Evolutionary conservation across 257 asterid genomes (phyloP), one percentile per base, ranked within the genome.

Genomic region (Plectranthus barbatus): DNA sequence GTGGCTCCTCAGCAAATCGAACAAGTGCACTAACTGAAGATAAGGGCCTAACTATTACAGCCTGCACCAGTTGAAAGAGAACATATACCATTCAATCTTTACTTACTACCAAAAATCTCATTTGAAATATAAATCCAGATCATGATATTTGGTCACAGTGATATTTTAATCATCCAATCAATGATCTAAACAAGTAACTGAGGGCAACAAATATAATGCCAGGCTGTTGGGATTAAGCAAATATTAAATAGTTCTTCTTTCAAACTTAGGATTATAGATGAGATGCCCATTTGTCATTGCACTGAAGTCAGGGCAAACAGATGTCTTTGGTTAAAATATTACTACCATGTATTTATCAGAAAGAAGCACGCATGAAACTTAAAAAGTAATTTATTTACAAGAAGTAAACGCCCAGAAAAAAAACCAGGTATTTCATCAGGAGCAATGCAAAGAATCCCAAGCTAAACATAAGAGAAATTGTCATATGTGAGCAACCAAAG

Each of bases 1-100:
- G 99, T 64, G 99, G 99, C 91, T 92, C 99, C 91, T 92, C 99
- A 52, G 95, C 87, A 81, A 87, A 90, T 57, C 96, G 89, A 78
- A 92, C 99, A 74, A 92, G 99, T 69, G 95, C 97, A 75, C 91
- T 79, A 66, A 92, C 90, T 23, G 97, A 74, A 59, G 99, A 86
- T 76, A 92, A 73, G 60, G 99, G 97, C 21, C 95, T 95, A 67
- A 86, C 97, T 47, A 80, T 81, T 68, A 89, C 95, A 76, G 95
- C 97, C 99, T 92, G 91, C 83, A 75, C 50, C 57, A 61, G 78
- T 66, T 69, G 67, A 68, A 67, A 36, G 69, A 56, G 36, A 72
- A 51, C 42, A 60, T 49, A 50, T n/a, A 62, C 29, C 53, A 66
- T 54, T 69, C 67, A 47, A 64, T 55, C 50, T 64, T 44, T 14